Conservation (phyloP, 495 filamentous ascomycete genomes). For the Hyaloscypha bicolor region DNA sequence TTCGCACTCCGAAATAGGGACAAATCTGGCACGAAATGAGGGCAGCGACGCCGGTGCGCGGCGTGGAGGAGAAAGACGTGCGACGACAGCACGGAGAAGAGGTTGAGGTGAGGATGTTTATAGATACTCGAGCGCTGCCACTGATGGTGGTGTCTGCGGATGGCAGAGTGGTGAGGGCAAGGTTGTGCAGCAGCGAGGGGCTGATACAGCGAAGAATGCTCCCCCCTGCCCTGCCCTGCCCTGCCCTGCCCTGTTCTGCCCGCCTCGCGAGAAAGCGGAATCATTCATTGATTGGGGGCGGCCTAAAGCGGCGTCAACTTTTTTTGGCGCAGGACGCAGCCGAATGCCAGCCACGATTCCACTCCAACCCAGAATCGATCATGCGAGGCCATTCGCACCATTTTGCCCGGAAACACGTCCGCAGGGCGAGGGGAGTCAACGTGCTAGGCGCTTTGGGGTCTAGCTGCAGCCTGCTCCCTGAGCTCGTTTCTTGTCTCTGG, state of each 20-base stretch:
- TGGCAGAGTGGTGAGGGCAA: neutral
- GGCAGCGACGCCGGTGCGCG: constrained; percentile 1
- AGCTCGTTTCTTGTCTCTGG: neutral
- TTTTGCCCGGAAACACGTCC: neutral
- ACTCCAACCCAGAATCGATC: neutral
- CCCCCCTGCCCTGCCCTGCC: too few species aligned
- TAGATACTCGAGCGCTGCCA: neutral
- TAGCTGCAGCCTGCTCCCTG: neutral
- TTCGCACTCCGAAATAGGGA: constrained; percentile 15
- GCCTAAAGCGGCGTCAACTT: neutral
- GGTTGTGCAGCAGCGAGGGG: too few species aligned
- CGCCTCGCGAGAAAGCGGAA: too few species aligned
- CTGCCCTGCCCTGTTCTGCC: too few species aligned
- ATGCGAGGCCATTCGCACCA: neutral
- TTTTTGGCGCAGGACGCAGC: neutral
- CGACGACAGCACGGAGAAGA: neutral
- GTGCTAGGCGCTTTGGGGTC: neutral
- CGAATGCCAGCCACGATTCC: neutral
- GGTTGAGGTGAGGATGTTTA: neutral
- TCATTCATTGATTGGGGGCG: neutral
- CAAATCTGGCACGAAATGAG: constrained; percentile 8
- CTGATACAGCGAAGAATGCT: too few species aligned
- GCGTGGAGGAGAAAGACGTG: constrained; percentile 1
- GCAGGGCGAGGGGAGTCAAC: neutral
- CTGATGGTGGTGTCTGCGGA: neutral